Evolutionary conservation across 169 alveolate genomes (phyloP), one percentile per base, ranked within the genome.

Genomic region (Ichthyophthirius multifiliis): DNA sequence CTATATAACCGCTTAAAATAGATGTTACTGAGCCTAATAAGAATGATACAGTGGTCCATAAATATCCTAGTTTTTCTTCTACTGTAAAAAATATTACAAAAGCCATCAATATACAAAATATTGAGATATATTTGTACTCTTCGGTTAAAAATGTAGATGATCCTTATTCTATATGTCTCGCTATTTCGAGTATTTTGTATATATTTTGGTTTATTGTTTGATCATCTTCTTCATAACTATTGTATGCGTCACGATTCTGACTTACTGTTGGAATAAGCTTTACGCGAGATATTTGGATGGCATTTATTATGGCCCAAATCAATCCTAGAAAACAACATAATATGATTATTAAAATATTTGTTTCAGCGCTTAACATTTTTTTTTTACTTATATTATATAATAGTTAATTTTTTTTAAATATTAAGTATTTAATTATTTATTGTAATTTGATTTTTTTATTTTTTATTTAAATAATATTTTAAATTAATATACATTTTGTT

Each of bases 11-110:
- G 65, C 96, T 89, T 27, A 92, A 45, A 43, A 96, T 89, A 43
- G 98, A 96, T 18, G 98, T 96, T 65, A 89, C 41, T 30, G 96
- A 93, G 31, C 98, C 99, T 32, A 94, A 77, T 32, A 95, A 63
- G 89, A 95, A 95, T 23, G 98, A 94, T 5, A 88, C 71, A 30
- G 96, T 92, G 15, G 97, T 94, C 84, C 84, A 93, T 74, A 75
- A 77, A 44, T 76, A 44, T 3, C 94, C 95, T 20, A 82, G 15
- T 32, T 84, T 44, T 48, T 87, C 83, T 43, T 93, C 96, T 13
- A 83, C 93, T 39, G 55, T 44, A 37, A 45, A 62, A 55, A 83
- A 87, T 16, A 95, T 79, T 73, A 96, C 39, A 46, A 78, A 64
- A 43, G 97, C 82, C 91, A 97, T 93, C 73, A 93, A 55, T 31